These are phyloP conservation scores for Phytophthora pistaciae DNA, from an alignment of 352 stramenopile genomes.

Conservation along the genomic window DNA sequence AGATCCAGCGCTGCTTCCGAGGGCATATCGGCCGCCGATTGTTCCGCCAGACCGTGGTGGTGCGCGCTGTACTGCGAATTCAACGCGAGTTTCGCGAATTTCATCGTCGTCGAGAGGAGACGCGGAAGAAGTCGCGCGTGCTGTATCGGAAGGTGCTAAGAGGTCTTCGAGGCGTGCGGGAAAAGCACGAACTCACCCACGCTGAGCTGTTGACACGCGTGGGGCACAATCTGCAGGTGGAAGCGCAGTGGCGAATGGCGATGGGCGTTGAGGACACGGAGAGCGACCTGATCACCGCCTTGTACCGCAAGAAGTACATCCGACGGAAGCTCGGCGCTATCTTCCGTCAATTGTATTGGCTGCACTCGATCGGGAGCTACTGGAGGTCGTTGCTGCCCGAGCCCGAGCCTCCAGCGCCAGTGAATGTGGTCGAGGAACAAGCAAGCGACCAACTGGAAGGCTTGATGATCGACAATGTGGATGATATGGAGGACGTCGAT, in stretches of 20 bases:
- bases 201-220: conserved; percentile 64
- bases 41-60: conserved; percentile 43
- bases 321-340: conserved; percentile 42
- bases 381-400: conserved; percentile 45
- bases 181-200: conserved; percentile 52
- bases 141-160: conserved; percentile 61
- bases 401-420: background rate
- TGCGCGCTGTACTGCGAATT: conserved; percentile 56
- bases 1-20: conserved; percentile 91
- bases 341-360: conserved; percentile 41
- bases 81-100: conserved; percentile 57
- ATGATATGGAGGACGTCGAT: background rate
- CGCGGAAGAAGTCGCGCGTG: conserved; percentile 42
- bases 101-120: conserved; percentile 36
- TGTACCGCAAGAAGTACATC: conserved; percentile 75
- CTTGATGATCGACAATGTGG: background rate
- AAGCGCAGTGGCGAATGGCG: conserved; percentile 69
- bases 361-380: conserved; percentile 42
- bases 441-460: conserved; percentile 8
- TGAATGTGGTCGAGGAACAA: background rate
- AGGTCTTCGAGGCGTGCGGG: conserved; percentile 51
- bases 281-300: conserved; percentile 56
- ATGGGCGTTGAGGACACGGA: conserved; percentile 71
- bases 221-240: conserved; percentile 72
- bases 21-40: conserved; percentile 76